Conservation (phyloP, 495 filamentous ascomycete species). For the Tuber calosporum region DNA sequence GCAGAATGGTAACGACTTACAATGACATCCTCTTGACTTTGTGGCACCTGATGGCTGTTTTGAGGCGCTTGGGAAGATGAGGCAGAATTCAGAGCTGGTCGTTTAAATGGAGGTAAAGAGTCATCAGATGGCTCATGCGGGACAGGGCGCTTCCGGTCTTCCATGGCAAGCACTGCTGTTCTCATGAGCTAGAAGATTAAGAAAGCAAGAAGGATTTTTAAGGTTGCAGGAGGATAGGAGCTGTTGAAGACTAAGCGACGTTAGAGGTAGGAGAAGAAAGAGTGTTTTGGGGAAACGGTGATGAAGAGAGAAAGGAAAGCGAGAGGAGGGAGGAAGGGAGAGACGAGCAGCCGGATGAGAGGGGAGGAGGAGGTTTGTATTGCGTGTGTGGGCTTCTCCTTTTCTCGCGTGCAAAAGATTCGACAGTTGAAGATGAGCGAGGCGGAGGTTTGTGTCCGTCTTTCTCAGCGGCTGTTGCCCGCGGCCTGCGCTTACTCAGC, state of each 20-base stretch:
- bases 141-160: conserved; percentile 43
- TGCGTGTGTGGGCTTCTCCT: conserved; percentile 28
- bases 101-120: conserved; percentile 39
- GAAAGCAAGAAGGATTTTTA: conserved; percentile 27
- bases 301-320: conserved; percentile 18
- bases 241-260: conserved; percentile 12
- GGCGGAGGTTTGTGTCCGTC: conserved; percentile 24
- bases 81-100: conserved; percentile 40
- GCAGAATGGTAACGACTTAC: conserved; percentile 35
- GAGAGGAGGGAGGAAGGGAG: conserved; percentile 6
- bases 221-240: conserved; percentile 16
- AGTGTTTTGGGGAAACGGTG: conserved; percentile 20
- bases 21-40: conserved; percentile 43
- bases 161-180: conserved; percentile 41
- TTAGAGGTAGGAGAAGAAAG: conserved; percentile 23
- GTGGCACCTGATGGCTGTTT: conserved; percentile 40
- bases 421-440: conserved; percentile 36
- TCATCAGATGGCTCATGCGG: conserved; percentile 42
- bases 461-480: conserved; percentile 27
- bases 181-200: conserved; percentile 39
- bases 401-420: conserved; percentile 31
- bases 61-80: conserved; percentile 35
- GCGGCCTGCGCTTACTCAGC: conserved; percentile 29
- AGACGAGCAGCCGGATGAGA: conserved; percentile 7
- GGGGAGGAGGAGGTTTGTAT: conserved; percentile 1